phyloP scores from a whole-genome alignment of 2,329 filamentous ascomycete genomes.

The Alternaria gaisen region DNA sequence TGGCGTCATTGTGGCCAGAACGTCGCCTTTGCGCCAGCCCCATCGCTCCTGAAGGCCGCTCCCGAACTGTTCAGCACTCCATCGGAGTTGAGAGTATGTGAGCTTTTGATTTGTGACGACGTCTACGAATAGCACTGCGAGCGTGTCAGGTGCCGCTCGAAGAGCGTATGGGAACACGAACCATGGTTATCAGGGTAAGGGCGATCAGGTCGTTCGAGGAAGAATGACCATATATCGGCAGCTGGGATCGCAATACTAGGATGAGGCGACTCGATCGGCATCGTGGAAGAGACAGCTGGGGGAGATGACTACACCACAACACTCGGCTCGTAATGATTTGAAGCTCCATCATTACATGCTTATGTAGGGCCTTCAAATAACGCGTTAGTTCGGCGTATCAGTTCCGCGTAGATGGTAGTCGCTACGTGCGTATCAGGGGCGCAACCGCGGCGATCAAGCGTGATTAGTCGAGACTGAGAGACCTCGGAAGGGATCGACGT shows the following conservation, averaged over 20 bases:
- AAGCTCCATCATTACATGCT: background rate
- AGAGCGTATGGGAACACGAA: rapidly evolving
- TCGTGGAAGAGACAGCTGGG: background rate
- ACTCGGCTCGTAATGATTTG: background rate
- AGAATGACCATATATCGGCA: background rate
- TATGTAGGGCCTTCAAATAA: background rate
- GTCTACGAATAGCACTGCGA: background rate
- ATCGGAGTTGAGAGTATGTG: background rate
- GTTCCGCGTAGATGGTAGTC: background rate
- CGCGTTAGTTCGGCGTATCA: background rate
- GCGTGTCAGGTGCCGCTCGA: rapidly evolving
- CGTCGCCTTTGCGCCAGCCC: background rate
- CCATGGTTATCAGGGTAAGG: background rate
- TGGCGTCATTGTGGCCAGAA: background rate
- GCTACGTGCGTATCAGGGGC: background rate
- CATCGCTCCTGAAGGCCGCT: background rate
- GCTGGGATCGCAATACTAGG: background rate
- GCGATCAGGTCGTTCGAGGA: background rate
- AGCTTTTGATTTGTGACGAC: background rate
- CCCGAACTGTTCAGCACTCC: background rate
- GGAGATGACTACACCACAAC: background rate
- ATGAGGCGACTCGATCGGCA: background rate
- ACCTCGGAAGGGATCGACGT: background rate
- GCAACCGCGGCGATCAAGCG: background rate
- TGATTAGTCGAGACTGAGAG: background rate